Conservation (phyloP, 345 rosid genomes). For the Hevea brasiliensis region DNA sequence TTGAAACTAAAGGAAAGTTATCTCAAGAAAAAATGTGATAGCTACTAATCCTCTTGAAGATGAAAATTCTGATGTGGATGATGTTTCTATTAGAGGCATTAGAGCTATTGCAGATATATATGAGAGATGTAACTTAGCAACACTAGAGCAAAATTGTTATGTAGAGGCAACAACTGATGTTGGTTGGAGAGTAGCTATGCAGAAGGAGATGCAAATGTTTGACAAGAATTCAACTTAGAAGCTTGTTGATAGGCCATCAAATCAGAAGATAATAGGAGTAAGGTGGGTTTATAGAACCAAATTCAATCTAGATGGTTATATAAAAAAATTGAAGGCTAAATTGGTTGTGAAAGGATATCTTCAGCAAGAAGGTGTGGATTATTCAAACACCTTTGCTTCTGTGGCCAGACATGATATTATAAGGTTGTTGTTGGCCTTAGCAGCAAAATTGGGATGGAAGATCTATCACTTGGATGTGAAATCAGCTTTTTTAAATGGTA, state of each 20-base stretch:
- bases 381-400: background rate
- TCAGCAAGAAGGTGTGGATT: background rate
- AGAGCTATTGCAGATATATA: background rate
- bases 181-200: background rate
- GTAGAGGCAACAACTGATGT: background rate
- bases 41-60: background rate
- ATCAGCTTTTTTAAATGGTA: background rate
- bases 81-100: background rate
- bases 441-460: background rate
- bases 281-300: background rate
- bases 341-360: background rate
- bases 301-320: background rate
- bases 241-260: background rate
- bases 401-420: background rate
- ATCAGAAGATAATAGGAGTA: background rate
- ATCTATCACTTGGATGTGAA: constrained; percentile 8
- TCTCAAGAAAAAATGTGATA: background rate
- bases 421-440: background rate
- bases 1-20: background rate
- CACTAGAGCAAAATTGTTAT: background rate
- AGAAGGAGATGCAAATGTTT: background rate
- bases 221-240: background rate
- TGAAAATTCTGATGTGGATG: background rate
- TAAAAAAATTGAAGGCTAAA: background rate
- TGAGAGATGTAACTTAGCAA: background rate